Conservation (phyloP, 2,329 filamentous ascomycete genomes). For the Nigrospora osmanthi region DNA sequence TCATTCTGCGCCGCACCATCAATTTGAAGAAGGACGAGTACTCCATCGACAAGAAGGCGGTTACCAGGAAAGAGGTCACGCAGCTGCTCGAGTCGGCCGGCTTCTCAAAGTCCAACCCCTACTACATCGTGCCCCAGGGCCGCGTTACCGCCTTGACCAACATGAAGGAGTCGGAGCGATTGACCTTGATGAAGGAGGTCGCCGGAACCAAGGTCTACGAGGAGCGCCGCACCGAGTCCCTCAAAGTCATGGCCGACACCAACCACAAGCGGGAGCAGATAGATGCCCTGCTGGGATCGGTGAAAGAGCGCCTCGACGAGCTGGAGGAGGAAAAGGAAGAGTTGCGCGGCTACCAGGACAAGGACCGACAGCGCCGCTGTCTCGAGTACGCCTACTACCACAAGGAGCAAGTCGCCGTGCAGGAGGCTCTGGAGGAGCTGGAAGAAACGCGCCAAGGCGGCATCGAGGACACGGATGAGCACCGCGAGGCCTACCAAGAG, state of each 20-base stretch:
- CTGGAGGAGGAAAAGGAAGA: constrained; percentile 97
- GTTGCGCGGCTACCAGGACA: constrained; percentile 86
- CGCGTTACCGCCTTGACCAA: constrained; percentile 94
- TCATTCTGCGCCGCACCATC: constrained; percentile 87
- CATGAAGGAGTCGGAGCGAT: constrained; percentile 91
- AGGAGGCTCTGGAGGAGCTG: constrained; percentile 70
- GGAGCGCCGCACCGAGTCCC: constrained; percentile 77
- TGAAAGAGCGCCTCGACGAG: constrained; percentile 81
- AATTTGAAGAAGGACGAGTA: constrained; percentile 98
- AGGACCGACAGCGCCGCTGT: constrained; percentile 84
- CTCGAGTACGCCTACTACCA: constrained; percentile 93
- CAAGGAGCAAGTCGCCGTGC: constrained; percentile 74
- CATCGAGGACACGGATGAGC: constrained; percentile 76
- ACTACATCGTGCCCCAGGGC: constrained; percentile 97
- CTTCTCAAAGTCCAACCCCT: constrained; percentile 94
- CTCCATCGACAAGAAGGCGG: constrained; percentile 92
- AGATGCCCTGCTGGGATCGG: constrained; percentile 83
- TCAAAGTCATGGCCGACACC: constrained; percentile 96
- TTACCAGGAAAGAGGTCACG: constrained; percentile 89
- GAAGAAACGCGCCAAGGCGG: constrained; percentile 76
- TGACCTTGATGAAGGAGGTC: constrained; percentile 93
- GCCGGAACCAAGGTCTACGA: constrained; percentile 97
- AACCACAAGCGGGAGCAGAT: constrained; percentile 93
- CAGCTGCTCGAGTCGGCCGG: constrained; percentile 93
- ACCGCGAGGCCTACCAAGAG: constrained; percentile 65